Conservation (phyloP, 2,329 filamentous ascomycete genomes). For the Aspergillus ibericus region DNA sequence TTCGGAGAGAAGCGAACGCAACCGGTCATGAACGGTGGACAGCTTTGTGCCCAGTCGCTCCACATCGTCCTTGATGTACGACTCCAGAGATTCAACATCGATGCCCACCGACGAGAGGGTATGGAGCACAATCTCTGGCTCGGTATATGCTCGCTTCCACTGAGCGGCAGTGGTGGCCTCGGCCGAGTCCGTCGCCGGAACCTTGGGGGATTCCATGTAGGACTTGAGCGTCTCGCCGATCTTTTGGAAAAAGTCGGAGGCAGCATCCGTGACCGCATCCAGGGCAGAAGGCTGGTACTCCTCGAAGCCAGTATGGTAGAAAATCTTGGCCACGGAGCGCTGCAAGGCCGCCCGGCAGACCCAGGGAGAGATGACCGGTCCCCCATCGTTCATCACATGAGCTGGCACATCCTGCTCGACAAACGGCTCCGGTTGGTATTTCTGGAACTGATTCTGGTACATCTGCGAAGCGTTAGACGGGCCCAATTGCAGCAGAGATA, state of each 20-base stretch:
- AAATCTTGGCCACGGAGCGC: conserved; percentile 87
- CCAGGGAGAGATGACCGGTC: conserved; percentile 80
- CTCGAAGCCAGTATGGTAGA: conserved; percentile 95
- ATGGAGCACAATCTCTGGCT: conserved; percentile 85
- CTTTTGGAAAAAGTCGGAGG: conserved; percentile 85
- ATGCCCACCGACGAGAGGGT: conserved; percentile 80
- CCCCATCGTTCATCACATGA: conserved; percentile 86
- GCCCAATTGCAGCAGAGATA: not conserved
- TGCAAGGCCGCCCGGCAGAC: conserved; percentile 82
- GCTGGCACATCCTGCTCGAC: conserved; percentile 81
- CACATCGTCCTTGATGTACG: conserved; percentile 90
- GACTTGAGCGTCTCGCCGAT: conserved; percentile 75
- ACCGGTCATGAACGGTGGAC: conserved; percentile 82
- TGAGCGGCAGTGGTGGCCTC: conserved; percentile 40
- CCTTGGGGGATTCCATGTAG: conserved; percentile 81
- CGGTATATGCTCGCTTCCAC: conserved; percentile 69
- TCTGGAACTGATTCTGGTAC: conserved; percentile 97
- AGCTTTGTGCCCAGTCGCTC: conserved; percentile 80
- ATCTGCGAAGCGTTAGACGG: conserved; percentile 56
- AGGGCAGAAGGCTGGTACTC: conserved; percentile 94
- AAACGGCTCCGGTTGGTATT: conserved; percentile 89
- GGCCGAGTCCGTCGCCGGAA: conserved; percentile 53
- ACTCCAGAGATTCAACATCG: conserved; percentile 76
- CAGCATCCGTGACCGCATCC: conserved; percentile 85
- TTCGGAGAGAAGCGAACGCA: conserved; percentile 91